Evolutionary conservation across 176 grass and related monocot genomes (phyloP).

Genomic region (Leersia perrieri): DNA sequence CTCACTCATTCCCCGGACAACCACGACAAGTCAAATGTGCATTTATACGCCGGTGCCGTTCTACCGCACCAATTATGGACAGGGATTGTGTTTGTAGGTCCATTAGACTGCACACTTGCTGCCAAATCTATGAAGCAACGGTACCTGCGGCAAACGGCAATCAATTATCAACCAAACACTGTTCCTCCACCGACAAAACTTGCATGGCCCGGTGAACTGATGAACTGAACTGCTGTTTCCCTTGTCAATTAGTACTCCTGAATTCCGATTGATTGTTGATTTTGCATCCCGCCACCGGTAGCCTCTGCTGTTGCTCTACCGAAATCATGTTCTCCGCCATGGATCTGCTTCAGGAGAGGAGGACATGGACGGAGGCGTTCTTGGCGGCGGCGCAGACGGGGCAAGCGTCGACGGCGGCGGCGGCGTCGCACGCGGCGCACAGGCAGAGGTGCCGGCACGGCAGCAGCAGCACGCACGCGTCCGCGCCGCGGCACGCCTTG

Average conservation of each 20-base stretch:
- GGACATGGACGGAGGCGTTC: constrained; percentile 41
- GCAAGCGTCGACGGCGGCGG: constrained; percentile 21
- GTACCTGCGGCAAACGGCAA: neutral
- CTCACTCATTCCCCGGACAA: neutral
- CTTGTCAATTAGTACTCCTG: neutral
- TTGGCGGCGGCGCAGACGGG: constrained; percentile 46
- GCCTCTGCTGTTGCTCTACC: neutral
- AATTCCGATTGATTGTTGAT: too few relatives aligned
- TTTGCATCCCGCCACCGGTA: too few relatives aligned
- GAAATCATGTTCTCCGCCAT: neutral
- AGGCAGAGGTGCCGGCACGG: constrained; percentile 66
- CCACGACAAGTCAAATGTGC: neutral
- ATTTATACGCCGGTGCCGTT: neutral
- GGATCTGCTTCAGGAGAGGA: neutral
- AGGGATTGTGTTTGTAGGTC: neutral
- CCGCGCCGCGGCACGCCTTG: constrained; percentile 28
- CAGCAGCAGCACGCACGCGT: constrained; percentile 51
- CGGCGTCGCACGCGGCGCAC: constrained; percentile 40
- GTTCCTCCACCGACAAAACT: neutral
- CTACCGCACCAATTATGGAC: neutral
- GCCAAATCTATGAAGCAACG: neutral
- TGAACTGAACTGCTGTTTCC: neutral
- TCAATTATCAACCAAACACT: neutral
- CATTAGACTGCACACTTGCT: too few relatives aligned
- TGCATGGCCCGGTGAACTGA: neutral